Percentiles rank a stretch among this genome's conserved stretches.
phyloP scores from a whole-genome alignment of 495 filamentous ascomycete genomes.

The Aeminium ludgeri region DNA sequence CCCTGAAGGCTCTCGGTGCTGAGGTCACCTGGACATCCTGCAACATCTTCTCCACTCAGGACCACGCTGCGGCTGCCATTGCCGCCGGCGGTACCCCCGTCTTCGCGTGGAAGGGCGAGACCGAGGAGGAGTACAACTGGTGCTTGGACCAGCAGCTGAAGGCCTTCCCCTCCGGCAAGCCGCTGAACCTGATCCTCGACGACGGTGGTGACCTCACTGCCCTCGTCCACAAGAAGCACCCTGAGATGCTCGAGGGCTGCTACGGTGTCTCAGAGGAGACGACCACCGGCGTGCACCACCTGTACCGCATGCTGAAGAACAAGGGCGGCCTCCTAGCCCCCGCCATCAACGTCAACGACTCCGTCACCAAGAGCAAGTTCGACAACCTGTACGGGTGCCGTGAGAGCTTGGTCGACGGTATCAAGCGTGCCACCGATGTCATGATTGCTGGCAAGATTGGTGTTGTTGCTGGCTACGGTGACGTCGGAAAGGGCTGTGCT shows the following conservation, averaged over 20 bases:
- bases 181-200: constrained; percentile 95
- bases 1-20: constrained; percentile 78
- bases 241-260: constrained; percentile 91
- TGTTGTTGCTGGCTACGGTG: constrained; percentile 94
- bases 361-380: constrained; percentile 99
- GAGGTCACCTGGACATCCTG: constrained; percentile 93
- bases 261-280: constrained; percentile 98
- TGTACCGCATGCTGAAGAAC: constrained; percentile 94
- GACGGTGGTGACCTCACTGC: constrained; percentile 96
- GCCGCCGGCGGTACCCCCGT: constrained; percentile 87
- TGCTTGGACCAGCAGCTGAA: constrained; percentile 95
- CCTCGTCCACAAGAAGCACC: constrained; percentile 94
- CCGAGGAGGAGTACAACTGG: constrained; percentile 99
- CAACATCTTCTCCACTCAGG: constrained; percentile 99
- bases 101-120: constrained; percentile 99
- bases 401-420: constrained; percentile 96
- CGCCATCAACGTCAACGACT: constrained; percentile 98
- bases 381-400: constrained; percentile 99
- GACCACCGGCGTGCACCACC: constrained; percentile 97
- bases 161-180: constrained; percentile 92
- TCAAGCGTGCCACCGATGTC: constrained; percentile 99
- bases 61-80: constrained; percentile 95
- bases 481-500: constrained; percentile 97
- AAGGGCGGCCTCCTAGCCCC: constrained; percentile 64
- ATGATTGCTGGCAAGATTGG: constrained; percentile 99